Evolutionary conservation across 352 stramenopile species (phyloP).

Genomic region (Phytophthora capsici): DNA sequence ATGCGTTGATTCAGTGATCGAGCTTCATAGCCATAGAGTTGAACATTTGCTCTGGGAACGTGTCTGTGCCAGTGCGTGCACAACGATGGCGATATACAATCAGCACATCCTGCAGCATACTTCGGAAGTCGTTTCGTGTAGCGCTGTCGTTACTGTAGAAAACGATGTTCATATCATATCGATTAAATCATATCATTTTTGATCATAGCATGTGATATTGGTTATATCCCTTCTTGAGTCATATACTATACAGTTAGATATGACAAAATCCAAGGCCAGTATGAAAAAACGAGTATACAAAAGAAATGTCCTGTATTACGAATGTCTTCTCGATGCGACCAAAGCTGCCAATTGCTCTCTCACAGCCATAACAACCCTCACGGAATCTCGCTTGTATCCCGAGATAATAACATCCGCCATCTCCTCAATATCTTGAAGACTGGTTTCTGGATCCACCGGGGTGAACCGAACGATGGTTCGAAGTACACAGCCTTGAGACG

Average conservation of each 20-base stretch:
- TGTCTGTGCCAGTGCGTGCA: neutral
- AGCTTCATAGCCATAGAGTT: no score
- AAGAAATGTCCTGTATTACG: neutral
- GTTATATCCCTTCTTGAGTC: no score
- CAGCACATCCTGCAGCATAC: no score
- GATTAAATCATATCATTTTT: no score
- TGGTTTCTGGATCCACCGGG: conserved; percentile 25
- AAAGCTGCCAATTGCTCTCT: conserved; percentile 28
- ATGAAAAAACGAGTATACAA: no score
- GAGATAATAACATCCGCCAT: conserved; percentile 28
- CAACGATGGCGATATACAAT: no score
- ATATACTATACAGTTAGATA: no score
- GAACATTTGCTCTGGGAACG: neutral
- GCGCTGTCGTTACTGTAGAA: no score
- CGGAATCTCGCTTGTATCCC: conserved; percentile 31
- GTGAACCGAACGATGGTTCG: conserved; percentile 31
- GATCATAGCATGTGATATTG: no score
- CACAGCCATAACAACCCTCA: conserved; percentile 30
- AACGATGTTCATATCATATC: no score
- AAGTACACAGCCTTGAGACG: conserved; percentile 23
- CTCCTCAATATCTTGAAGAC: conserved; percentile 22
- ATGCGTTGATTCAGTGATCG: neutral
- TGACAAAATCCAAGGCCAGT: no score
- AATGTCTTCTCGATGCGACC: conserved; percentile 9
- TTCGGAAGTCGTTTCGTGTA: no score